Conservation (phyloP, 202 grass and related monocot genomes). For the Setaria italica region DNA sequence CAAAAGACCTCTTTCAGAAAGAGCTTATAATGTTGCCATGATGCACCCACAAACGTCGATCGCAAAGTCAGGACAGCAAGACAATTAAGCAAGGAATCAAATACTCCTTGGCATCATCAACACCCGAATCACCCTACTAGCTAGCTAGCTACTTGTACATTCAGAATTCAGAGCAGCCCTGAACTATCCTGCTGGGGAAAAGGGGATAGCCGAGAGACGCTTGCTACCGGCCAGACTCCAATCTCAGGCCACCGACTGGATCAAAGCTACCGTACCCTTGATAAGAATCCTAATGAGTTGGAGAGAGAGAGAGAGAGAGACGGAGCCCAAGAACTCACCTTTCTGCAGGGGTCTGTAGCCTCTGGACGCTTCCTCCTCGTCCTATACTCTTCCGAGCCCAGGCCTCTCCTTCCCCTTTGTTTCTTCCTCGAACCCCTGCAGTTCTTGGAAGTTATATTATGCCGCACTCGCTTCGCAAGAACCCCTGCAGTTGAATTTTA, state of each 20-base stretch:
- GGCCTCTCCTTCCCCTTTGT: not conserved
- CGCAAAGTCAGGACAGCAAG: no score
- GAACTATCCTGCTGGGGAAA: not conserved
- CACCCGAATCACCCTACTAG: not conserved
- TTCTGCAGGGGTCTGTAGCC: not conserved
- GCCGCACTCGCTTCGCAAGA: conserved; percentile 25
- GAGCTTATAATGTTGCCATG: conserved; percentile 28
- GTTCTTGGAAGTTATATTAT: conserved; percentile 50
- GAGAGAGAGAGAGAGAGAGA: not conserved
- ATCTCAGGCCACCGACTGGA: not conserved
- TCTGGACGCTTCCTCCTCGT: conserved; percentile 15
- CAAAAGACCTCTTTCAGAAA: not conserved
- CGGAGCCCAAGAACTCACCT: conserved; percentile 36
- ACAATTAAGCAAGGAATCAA: not conserved
- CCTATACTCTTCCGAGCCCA: not conserved
- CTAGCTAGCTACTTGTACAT: no score
- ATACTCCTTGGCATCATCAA: not conserved
- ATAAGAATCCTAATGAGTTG: not conserved
- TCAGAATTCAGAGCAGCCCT: not conserved
- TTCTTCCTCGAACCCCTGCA: not conserved
- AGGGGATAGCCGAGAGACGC: not conserved
- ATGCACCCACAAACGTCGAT: not conserved
- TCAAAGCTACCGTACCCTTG: not conserved
- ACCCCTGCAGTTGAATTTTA: no score
- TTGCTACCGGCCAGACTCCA: not conserved